These are phyloP conservation scores for Cinnamomum chago DNA, from an alignment of 164 flowering plant genomes.

Conservation along the genomic window DNA sequence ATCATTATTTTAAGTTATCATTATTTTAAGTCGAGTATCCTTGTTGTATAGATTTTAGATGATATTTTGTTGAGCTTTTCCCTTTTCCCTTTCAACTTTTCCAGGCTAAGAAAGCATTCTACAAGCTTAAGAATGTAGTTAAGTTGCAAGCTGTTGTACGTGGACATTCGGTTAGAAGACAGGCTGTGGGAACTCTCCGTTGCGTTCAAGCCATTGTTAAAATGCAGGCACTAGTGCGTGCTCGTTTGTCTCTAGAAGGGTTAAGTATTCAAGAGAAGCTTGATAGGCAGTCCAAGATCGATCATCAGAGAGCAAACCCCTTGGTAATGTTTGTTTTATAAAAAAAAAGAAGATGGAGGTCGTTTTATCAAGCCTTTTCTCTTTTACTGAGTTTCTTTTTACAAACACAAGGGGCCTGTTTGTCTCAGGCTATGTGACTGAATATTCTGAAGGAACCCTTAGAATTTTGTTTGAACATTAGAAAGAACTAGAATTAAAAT, in stretches of 20 bases:
- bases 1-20: too few relatives aligned
- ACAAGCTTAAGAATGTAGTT: constrained; percentile 54
- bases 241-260: constrained; percentile 30
- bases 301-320: constrained; percentile 11
- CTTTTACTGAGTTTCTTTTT: neutral
- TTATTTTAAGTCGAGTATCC: too few relatives aligned
- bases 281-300: constrained; percentile 16
- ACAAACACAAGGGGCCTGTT: neutral
- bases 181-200: constrained; percentile 83
- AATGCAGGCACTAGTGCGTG: constrained; percentile 90
- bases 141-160: constrained; percentile 95
- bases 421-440: too few relatives aligned
- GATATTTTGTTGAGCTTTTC: neutral
- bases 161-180: constrained; percentile 82
- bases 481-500: too few relatives aligned
- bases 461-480: too few relatives aligned
- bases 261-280: constrained; percentile 23
- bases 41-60: neutral
- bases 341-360: neutral
- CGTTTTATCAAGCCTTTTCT: too few relatives aligned
- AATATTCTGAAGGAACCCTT: too few relatives aligned
- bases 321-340: constrained; percentile 33
- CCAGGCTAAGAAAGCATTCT: constrained; percentile 59
- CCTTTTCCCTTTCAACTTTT: neutral
- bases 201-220: constrained; percentile 87